phyloP scores from a whole-genome alignment of 169 alveolate species.

The Eimeria acervulina region DNA sequence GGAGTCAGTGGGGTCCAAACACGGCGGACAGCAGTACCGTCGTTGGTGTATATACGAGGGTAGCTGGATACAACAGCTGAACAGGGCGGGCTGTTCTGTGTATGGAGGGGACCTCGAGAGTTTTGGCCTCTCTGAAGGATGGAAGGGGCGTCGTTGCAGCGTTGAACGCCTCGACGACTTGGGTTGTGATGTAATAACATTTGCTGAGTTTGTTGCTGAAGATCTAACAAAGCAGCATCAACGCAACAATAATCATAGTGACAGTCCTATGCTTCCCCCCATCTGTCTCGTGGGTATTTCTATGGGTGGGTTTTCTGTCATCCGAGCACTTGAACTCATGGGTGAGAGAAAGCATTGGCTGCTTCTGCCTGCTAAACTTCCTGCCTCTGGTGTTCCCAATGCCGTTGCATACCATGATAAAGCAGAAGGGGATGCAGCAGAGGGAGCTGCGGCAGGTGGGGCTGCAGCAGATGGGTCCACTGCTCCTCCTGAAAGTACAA shows the following conservation, averaged over 20 bases:
- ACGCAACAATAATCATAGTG: not conserved
- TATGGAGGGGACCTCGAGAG: conserved; percentile 85
- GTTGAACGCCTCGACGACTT: conserved; percentile 82
- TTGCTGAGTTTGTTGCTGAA: conserved; percentile 46
- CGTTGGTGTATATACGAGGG: conserved; percentile 81
- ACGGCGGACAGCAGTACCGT: not conserved
- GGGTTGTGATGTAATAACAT: conserved; percentile 77
- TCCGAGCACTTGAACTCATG: conserved; percentile 79
- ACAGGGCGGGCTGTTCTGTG: conserved; percentile 72
- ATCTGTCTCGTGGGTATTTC: conserved; percentile 81
- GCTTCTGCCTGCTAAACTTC: not conserved
- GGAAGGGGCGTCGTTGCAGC: conserved; percentile 80
- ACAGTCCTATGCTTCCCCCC: conserved; percentile 41
- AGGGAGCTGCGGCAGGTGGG: not conserved
- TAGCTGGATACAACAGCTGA: conserved; percentile 83
- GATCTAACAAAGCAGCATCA: not conserved
- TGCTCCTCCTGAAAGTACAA: not conserved
- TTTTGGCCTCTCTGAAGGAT: conserved; percentile 84
- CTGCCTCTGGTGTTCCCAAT: not conserved
- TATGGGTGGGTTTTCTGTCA: conserved; percentile 81
- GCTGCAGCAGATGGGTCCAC: not conserved
- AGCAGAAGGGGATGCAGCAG: not conserved
- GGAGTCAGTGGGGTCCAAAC: not conserved
- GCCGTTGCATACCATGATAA: not conserved
- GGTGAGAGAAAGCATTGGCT: conserved; percentile 52